These are phyloP conservation scores for Aspergillus baeticus DNA, from an alignment of 495 filamentous ascomycete species.

Conservation along the genomic window DNA sequence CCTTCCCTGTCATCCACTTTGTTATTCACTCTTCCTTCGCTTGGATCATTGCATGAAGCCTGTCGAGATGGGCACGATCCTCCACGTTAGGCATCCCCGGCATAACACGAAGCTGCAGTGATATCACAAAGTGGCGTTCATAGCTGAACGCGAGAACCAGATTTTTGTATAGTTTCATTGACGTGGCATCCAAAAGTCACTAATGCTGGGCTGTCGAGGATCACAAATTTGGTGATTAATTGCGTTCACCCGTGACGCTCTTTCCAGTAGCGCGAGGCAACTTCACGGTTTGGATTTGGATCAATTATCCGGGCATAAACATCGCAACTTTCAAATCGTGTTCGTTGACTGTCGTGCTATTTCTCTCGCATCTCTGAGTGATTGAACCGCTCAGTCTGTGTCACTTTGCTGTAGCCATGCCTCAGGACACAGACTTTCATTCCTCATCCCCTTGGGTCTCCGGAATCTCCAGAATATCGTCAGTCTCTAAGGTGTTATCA, in stretches of 20 bases:
- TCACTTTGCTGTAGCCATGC: no score
- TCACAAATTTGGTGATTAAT: background rate
- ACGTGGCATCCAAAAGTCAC: constrained; percentile 26
- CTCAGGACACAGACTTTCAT: no score
- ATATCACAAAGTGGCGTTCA: constrained; percentile 16
- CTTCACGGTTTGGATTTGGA: background rate
- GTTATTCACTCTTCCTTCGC: constrained; percentile 3
- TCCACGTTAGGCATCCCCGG: background rate
- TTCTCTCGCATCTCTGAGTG: background rate
- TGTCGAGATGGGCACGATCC: background rate
- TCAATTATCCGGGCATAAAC: background rate
- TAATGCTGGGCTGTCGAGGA: background rate
- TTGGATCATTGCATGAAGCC: background rate
- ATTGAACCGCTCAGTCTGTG: background rate
- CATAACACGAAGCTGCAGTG: constrained; percentile 16
- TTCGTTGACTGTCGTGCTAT: background rate
- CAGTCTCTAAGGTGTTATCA: no score
- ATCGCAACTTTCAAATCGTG: background rate
- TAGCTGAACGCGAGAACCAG: background rate
- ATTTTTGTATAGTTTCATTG: constrained; percentile 17
- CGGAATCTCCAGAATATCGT: no score
- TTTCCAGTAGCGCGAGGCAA: background rate
- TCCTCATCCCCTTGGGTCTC: no score
- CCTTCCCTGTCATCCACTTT: background rate
- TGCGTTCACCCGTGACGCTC: background rate